Percentiles rank a stretch among this genome's conserved stretches.
Evolutionary conservation across 768 basidiomycete species (phyloP).

Genomic region (Suillus hirtellus): DNA sequence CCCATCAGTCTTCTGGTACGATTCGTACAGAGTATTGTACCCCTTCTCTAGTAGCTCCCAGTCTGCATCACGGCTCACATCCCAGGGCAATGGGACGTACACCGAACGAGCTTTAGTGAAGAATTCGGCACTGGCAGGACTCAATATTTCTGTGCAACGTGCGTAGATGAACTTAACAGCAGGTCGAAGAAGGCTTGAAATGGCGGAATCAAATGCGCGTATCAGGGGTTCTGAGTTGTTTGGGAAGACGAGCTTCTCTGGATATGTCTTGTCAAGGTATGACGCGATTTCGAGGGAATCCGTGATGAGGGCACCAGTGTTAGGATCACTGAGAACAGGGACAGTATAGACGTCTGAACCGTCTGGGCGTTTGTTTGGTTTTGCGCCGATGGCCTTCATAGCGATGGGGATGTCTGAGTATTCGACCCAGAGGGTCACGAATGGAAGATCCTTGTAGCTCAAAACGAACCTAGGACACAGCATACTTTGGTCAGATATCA

Average conservation of each 20-base stretch:
- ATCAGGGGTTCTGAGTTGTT: constrained; percentile 26
- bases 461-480: constrained; percentile 29
- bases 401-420: constrained; percentile 32
- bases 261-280: constrained; percentile 39
- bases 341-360: constrained; percentile 31
- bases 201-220: constrained; percentile 17
- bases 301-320: constrained; percentile 28
- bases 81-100: constrained; percentile 36
- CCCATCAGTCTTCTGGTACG: constrained; percentile 26
- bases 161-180: constrained; percentile 21
- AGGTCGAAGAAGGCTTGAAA: background rate
- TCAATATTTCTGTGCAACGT: constrained; percentile 31
- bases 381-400: constrained; percentile 29
- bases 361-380: constrained; percentile 19
- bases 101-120: constrained; percentile 39
- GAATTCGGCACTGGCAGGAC: constrained; percentile 35
- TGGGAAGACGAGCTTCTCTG: constrained; percentile 32
- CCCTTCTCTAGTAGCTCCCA: constrained; percentile 24
- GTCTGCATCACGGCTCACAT: constrained; percentile 34
- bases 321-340: constrained; percentile 37
- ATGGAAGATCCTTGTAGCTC: constrained; percentile 35
- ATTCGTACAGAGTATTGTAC: constrained; percentile 16
- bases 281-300: constrained; percentile 35
- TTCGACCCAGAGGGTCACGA: constrained; percentile 36
- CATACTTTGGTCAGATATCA: background rate